Evolutionary conservation across 352 stramenopile species (phyloP).

Genomic region (Pythium myriotylum): DNA sequence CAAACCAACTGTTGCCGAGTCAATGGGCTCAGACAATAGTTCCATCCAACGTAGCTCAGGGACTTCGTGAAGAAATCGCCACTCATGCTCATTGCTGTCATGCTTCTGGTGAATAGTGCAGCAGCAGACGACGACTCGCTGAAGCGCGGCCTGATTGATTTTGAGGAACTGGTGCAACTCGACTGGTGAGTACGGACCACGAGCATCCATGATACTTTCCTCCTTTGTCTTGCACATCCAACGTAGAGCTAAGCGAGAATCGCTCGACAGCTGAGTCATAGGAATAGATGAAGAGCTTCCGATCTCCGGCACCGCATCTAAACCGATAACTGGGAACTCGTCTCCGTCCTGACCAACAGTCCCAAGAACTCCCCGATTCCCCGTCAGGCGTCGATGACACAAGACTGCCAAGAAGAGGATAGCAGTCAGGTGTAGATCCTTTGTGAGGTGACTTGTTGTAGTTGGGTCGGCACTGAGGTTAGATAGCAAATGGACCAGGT

Average conservation of each 20-base stretch:
- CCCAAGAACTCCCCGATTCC: not conserved
- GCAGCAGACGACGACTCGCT: conserved; percentile 57
- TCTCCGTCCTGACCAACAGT: conserved; percentile 38
- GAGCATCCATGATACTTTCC: conserved; percentile 24
- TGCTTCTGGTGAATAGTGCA: conserved; percentile 55
- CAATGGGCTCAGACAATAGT: conserved; percentile 62
- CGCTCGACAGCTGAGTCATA: conserved; percentile 69
- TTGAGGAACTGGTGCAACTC: conserved; percentile 56
- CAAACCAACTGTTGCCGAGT: conserved; percentile 41
- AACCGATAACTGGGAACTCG: conserved; percentile 71
- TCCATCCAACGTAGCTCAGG: conserved; percentile 85
- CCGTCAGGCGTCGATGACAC: conserved; percentile 40
- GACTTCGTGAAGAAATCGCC: conserved; percentile 62
- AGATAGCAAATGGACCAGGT: conserved; percentile 68
- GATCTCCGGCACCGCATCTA: conserved; percentile 39
- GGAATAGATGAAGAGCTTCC: conserved; percentile 53
- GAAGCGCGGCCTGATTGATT: not conserved
- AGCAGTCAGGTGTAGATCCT: conserved; percentile 54
- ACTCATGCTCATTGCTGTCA: conserved; percentile 44
- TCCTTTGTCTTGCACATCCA: conserved; percentile 56
- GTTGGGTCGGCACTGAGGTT: conserved; percentile 47
- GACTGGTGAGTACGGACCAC: conserved; percentile 56
- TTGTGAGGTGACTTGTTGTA: conserved; percentile 49
- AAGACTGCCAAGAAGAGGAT: conserved; percentile 70
- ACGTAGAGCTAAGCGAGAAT: conserved; percentile 64